These are phyloP conservation scores for Zymoseptoria tritici DNA, from an alignment of 2,329 filamentous ascomycete species.

Conservation along the genomic window DNA sequence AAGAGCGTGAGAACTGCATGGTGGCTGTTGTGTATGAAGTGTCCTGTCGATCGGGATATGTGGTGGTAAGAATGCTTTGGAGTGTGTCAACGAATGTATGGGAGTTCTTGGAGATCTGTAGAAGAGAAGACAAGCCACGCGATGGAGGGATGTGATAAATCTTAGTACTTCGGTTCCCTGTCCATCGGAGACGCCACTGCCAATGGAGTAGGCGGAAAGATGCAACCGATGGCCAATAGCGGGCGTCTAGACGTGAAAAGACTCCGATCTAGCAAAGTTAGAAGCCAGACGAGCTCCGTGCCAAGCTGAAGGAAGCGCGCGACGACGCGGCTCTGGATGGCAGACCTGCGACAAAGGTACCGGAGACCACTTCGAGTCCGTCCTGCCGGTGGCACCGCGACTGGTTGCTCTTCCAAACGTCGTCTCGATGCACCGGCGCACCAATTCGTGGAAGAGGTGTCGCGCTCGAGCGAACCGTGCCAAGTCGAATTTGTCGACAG, in stretches of 20 bases:
- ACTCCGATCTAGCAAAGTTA: neutral
- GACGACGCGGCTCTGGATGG: neutral
- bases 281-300: neutral
- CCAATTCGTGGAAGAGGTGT: neutral
- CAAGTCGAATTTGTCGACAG: neutral
- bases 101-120: constrained; percentile 5
- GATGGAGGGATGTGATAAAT: neutral
- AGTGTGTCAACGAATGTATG: neutral
- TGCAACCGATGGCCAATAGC: neutral
- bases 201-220: neutral
- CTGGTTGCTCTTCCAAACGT: neutral
- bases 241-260: neutral
- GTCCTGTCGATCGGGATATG: constrained; percentile 1
- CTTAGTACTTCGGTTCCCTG: neutral
- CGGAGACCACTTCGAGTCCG: neutral
- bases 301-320: neutral
- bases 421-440: neutral
- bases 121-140: neutral
- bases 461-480: neutral
- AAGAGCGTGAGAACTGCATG: constrained; percentile 41
- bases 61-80: constrained; percentile 1
- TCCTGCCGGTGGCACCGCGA: neutral
- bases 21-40: constrained; percentile 12
- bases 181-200: neutral
- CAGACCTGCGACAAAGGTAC: neutral